A percentile compares a stretch with the other conserved stretches of the same genome.
These are phyloP conservation scores for Seiridium cupressi DNA, from an alignment of 2,329 filamentous ascomycete species.

Conservation along the genomic window DNA sequence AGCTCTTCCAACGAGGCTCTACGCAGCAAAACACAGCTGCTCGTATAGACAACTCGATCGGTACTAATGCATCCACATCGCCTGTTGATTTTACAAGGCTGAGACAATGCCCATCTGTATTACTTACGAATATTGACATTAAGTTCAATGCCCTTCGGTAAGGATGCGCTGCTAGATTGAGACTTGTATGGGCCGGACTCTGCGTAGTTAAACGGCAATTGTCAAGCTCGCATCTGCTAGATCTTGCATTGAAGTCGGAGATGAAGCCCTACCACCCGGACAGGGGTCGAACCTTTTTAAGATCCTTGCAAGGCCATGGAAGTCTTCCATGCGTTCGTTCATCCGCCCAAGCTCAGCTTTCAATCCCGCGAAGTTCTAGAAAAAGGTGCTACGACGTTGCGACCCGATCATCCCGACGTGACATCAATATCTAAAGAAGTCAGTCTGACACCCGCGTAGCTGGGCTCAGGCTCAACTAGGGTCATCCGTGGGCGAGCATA, in stretches of 20 bases:
- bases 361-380: background rate
- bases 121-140: no score
- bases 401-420: background rate
- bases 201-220: background rate
- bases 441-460: background rate
- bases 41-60: no score
- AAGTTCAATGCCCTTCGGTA: background rate
- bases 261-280: conserved; percentile 15
- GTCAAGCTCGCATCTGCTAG: background rate
- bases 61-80: no score
- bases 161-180: background rate
- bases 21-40: no score
- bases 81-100: background rate
- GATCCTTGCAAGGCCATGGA: conserved; percentile 1
- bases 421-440: background rate
- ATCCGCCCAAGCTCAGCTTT: background rate
- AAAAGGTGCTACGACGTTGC: background rate
- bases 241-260: conserved; percentile 23
- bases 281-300: conserved; percentile 8
- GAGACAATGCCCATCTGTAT: background rate
- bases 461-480: background rate
- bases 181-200: background rate
- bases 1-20: no score
- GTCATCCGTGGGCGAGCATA: background rate
- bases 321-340: background rate